phyloP scores from a whole-genome alignment of 2,329 filamentous ascomycete species.

The Chrysoporthe deuterocubensis region DNA sequence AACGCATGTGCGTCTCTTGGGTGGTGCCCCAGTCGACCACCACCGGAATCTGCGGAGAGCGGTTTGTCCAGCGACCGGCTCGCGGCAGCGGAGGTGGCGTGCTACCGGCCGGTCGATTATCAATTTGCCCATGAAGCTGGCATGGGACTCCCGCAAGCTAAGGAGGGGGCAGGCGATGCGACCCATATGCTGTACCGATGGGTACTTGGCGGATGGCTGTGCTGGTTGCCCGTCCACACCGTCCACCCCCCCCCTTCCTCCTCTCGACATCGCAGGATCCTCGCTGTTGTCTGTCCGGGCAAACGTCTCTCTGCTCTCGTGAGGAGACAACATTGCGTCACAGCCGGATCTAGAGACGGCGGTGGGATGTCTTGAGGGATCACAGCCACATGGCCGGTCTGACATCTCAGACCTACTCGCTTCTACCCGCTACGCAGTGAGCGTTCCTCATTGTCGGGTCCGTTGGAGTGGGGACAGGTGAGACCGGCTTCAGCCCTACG shows the following conservation, averaged over 20 bases:
- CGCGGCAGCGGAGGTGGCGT: background rate
- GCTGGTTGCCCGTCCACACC: background rate
- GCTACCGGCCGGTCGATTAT: background rate
- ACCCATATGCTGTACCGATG: background rate
- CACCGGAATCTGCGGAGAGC: background rate
- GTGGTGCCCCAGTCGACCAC: background rate
- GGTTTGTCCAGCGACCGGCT: background rate
- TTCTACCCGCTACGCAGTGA: slow-evolving; percentile 8
- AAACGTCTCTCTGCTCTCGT: background rate
- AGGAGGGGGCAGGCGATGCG: background rate
- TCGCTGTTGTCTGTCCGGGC: background rate
- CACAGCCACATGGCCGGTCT: background rate
- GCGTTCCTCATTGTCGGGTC: slow-evolving; percentile 27
- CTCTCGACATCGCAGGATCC: background rate
- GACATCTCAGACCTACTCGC: slow-evolving; percentile 9
- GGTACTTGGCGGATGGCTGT: background rate
- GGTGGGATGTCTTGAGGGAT: background rate
- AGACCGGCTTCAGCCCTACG: slow-evolving; percentile 27
- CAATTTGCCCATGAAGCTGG: background rate
- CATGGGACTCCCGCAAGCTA: background rate
- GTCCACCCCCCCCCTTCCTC: background rate
- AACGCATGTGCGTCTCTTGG: background rate
- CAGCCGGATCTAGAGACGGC: background rate
- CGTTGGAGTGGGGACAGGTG: slow-evolving; percentile 21
- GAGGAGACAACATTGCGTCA: background rate